Percentiles rank a stretch among this genome's conserved stretches.
phyloP scores from a whole-genome alignment of 202 grass and related monocot genomes.

The Musa balbisiana region DNA sequence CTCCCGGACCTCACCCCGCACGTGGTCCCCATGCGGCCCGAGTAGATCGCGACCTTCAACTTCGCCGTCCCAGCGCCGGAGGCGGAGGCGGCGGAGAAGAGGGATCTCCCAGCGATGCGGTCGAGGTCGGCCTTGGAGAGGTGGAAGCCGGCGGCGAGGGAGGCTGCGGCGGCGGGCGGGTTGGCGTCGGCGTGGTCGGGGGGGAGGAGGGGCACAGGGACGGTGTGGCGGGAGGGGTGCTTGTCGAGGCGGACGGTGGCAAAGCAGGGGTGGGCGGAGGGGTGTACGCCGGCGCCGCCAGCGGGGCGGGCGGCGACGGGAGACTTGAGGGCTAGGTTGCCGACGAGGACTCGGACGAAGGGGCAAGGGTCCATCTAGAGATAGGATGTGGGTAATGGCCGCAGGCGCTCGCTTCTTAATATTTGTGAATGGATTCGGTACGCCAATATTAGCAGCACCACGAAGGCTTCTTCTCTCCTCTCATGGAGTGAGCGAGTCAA shows the following conservation, averaged over 20 bases:
- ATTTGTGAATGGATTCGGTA: no score
- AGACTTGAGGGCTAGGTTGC: constrained; percentile 68
- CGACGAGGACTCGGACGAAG: constrained; percentile 67
- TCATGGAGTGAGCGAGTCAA: no score
- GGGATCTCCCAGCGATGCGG: constrained; percentile 48
- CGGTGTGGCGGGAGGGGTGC: constrained; percentile 46
- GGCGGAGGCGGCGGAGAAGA: background rate
- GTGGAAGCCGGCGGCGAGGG: constrained; percentile 56
- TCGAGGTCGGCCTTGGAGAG: constrained; percentile 59
- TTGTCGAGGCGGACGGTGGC: constrained; percentile 73
- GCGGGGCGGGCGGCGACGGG: constrained; percentile 50
- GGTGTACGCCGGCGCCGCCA: constrained; percentile 60
- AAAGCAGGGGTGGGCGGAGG: constrained; percentile 63
- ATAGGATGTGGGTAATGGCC: background rate
- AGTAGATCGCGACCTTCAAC: constrained; percentile 74
- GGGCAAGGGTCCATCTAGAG: background rate
- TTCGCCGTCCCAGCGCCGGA: constrained; percentile 19
- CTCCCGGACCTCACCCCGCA: constrained; percentile 64
- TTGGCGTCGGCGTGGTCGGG: constrained; percentile 16
- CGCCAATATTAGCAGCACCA: no score
- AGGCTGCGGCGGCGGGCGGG: background rate
- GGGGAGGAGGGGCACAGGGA: constrained; percentile 38
- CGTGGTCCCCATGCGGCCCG: constrained; percentile 48
- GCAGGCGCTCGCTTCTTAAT: no score
- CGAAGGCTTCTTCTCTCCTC: no score